Conservation (phyloP, 805 yeast genomes). For the Candida insectorum region DNA sequence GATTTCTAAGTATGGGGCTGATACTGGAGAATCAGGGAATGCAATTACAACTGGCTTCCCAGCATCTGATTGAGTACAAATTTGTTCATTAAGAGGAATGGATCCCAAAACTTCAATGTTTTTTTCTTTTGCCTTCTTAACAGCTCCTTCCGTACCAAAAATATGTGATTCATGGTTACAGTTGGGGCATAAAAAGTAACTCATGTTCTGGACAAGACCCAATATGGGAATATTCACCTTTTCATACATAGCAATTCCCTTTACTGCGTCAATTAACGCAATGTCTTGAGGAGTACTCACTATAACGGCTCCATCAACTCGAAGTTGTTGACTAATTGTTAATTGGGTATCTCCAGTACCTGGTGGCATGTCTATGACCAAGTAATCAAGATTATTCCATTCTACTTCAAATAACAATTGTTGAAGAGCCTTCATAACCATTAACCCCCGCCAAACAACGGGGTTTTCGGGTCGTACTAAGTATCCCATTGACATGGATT, state of each 20-base stretch:
- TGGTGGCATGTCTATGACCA: conserved; percentile 85
- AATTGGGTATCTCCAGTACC: conserved; percentile 89
- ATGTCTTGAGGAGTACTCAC: conserved; percentile 87
- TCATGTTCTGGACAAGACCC: conserved; percentile 84
- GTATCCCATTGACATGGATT: conserved; percentile 89
- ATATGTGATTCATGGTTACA: conserved; percentile 71
- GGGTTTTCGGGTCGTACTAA: conserved; percentile 63
- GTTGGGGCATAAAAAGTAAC: conserved; percentile 69
- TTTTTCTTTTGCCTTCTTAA: conserved; percentile 46
- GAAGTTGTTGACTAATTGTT: conserved; percentile 75
- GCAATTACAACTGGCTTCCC: conserved; percentile 63
- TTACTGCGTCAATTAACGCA: conserved; percentile 74
- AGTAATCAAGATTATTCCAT: conserved; percentile 64
- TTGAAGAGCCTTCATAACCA: conserved; percentile 84
- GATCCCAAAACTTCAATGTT: conserved; percentile 56
- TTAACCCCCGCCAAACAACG: conserved; percentile 81
- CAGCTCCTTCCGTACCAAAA: conserved; percentile 64
- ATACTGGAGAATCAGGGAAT: conserved; percentile 29
- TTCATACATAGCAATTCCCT: conserved; percentile 76
- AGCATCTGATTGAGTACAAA: conserved; percentile 57
- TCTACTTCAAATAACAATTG: conserved; percentile 80
- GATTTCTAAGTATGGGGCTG: conserved; percentile 45
- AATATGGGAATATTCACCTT: conserved; percentile 68
- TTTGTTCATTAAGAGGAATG: conserved; percentile 61
- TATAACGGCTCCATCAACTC: conserved; percentile 73